Evolutionary conservation across 148 eudicot species (phyloP), one percentile per base, ranked within the genome.

Genomic region (Rhododendron molle): DNA sequence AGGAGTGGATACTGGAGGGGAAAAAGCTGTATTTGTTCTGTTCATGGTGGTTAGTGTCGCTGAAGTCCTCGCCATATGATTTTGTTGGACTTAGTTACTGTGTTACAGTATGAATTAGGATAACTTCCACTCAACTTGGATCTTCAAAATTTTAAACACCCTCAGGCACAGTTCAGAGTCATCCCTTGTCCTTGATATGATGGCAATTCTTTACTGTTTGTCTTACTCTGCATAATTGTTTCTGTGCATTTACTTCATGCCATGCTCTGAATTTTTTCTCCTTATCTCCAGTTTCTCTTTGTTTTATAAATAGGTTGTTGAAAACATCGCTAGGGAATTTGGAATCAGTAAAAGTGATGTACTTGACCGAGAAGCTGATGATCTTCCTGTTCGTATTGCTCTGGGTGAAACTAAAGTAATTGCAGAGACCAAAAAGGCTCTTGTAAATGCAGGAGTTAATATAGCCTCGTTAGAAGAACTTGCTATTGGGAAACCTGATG

Each of bases 401-500:
- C 88, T 93, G 84, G 99, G 95, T 85, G 99, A 97, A 90, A 93
- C 98, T 87, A 92, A 95, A 93, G 93, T 97, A 76, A 92, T 97
- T 83, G 94, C 96, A 14, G 96, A 97, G 90, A 97, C 98, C 74
- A 94, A 97, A 91, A 94, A 91, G 88, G 96, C 98, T 87, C 92
- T 97, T 73, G 85, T 89, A 88, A 95, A 90, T 76, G 95, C 98
- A 87, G 98, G 99, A 65, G 91, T 97, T 47, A 97, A 97, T 90
- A 89, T 93, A 81, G 77, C 90, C 36, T 90, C 93, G 60, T 88
- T 97, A 87, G 99, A 97, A 88, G 91, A 93, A 84, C 85, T 89
- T 93, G 95, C 94, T 83, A 86, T 91, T 80, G 89, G 92, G 73
- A 93, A 92, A 88, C 87, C 90, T 52, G 89, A 93, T 85, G 90